Percentiles rank a stretch among this genome's conserved stretches.
Evolutionary conservation across 2,329 filamentous ascomycete genomes (phyloP).

Genomic region (Microcyclospora pomicola): DNA sequence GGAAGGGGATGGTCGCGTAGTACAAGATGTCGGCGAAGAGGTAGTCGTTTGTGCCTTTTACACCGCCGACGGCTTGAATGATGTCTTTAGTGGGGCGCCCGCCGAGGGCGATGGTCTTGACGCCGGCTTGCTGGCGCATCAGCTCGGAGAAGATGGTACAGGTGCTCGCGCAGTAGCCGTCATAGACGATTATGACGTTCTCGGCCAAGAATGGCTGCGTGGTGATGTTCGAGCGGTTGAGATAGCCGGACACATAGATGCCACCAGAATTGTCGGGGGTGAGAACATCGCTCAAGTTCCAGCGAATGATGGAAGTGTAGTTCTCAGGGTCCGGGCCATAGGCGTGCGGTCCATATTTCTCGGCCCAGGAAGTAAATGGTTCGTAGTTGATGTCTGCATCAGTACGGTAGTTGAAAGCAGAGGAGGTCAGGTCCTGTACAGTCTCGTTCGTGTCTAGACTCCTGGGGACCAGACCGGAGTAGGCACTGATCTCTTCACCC

Average conservation of each 20-base stretch:
- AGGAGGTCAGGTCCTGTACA: slow-evolving; percentile 25
- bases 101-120: slow-evolving; percentile 30
- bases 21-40: slow-evolving; percentile 12
- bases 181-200: slow-evolving; percentile 40
- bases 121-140: slow-evolving; percentile 30
- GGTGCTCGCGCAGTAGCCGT: slow-evolving; percentile 34
- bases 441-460: slow-evolving; percentile 26
- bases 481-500: slow-evolving; percentile 25
- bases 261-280: slow-evolving; percentile 23
- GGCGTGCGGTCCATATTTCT: slow-evolving; percentile 33
- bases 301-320: slow-evolving; percentile 45
- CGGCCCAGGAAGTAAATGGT: slow-evolving; percentile 32
- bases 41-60: slow-evolving; percentile 28
- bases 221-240: slow-evolving; percentile 33
- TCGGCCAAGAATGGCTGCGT: slow-evolving; percentile 41
- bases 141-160: slow-evolving; percentile 34
- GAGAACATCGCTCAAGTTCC: slow-evolving; percentile 32
- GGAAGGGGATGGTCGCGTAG: slow-evolving; percentile 11
- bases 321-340: slow-evolving; percentile 34
- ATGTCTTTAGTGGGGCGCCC: slow-evolving; percentile 28
- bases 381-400: slow-evolving; percentile 35
- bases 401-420: slow-evolving; percentile 34
- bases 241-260: slow-evolving; percentile 35
- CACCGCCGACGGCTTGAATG: slow-evolving; percentile 33
- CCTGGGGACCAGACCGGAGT: slow-evolving; percentile 21